phyloP scores from a whole-genome alignment of 1,284 basidiomycete genomes.

The Cryptococcus jaspeensis region DNA sequence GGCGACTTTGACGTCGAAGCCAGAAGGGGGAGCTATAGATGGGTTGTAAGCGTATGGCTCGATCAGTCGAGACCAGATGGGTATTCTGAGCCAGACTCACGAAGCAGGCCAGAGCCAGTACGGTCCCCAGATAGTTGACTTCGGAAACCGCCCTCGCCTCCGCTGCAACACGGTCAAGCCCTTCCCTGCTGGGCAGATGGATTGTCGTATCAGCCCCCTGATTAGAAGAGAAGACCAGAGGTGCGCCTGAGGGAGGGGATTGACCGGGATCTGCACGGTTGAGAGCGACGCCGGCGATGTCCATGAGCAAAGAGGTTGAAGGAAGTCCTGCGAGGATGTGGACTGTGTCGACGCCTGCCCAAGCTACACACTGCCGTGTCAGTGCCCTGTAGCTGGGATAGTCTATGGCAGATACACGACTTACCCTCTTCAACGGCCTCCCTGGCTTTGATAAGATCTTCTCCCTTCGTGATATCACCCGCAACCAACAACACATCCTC shows the following conservation, averaged over 20 bases:
- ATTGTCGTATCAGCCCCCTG: not conserved
- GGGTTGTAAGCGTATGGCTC: not conserved
- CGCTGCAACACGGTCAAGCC: slow-evolving; percentile 46
- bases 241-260: slow-evolving; percentile 6
- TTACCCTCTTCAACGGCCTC: slow-evolving; percentile 60
- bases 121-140: slow-evolving; percentile 55
- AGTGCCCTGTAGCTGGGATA: not conserved
- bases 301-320: slow-evolving; percentile 72
- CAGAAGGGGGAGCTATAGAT: slow-evolving; percentile 70
- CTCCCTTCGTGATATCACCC: slow-evolving; percentile 66
- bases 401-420: slow-evolving; percentile 26
- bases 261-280: not conserved
- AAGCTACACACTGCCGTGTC: slow-evolving; percentile 55
- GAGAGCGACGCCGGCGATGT: slow-evolving; percentile 30
- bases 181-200: slow-evolving; percentile 21
- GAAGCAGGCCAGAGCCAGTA: slow-evolving; percentile 53
- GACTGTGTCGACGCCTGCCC: slow-evolving; percentile 79
- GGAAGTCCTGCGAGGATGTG: slow-evolving; percentile 83
- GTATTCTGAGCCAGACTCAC: slow-evolving; percentile 25
- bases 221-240: slow-evolving; percentile 2
- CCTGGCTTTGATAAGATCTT: slow-evolving; percentile 68
- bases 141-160: slow-evolving; percentile 49
- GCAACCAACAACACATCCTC: slow-evolving; percentile 50
- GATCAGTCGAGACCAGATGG: not conserved
- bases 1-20: slow-evolving; percentile 67